Conservation (phyloP, 2,329 filamentous ascomycete species). For the Cercospora zeina region DNA sequence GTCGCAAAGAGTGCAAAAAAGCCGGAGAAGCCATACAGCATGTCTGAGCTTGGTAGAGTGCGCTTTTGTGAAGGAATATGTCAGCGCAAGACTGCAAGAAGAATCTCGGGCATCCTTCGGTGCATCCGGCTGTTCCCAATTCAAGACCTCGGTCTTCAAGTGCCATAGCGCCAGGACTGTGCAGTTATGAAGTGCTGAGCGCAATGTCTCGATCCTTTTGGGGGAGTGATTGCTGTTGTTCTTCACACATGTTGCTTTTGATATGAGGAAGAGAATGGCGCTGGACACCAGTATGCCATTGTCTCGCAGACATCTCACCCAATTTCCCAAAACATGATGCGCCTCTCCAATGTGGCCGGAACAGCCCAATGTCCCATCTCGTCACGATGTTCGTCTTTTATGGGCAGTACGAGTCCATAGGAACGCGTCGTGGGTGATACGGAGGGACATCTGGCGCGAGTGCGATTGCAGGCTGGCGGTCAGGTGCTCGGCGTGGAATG, state of each 20-base stretch:
- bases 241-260: background rate
- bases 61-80: background rate
- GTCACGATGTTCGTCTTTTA: too few species aligned
- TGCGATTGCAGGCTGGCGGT: too few species aligned
- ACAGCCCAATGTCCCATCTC: background rate
- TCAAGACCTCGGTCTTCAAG: background rate
- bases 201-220: background rate
- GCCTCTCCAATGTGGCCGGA: background rate
- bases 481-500: background rate
- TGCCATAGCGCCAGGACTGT: background rate
- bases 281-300: background rate
- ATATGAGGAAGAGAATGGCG: background rate
- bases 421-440: too few species aligned
- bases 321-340: background rate
- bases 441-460: too few species aligned
- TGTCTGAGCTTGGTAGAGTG: background rate
- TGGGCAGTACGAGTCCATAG: too few species aligned
- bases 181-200: background rate
- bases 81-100: background rate
- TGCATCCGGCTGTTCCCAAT: background rate
- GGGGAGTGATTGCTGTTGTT: background rate
- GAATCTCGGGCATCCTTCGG: background rate
- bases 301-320: background rate
- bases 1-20: background rate
- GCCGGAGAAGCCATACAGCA: background rate